Percentiles rank a stretch among this genome's conserved stretches.
phyloP scores from a whole-genome alignment of 2,329 filamentous ascomycete genomes.

The Claviceps fusiformis region DNA sequence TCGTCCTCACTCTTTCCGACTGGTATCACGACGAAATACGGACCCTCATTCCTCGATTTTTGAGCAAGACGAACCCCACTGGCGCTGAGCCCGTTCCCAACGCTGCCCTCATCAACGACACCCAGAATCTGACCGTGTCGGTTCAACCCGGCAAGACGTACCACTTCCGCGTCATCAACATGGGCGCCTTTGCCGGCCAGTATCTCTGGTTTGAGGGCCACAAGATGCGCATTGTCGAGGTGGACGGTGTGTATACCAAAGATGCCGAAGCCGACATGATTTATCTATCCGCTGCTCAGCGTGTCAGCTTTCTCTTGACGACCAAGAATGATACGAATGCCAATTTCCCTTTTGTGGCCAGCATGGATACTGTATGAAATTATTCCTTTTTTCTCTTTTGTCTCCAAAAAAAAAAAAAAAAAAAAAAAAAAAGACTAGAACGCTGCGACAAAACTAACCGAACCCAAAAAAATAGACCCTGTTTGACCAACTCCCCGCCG shows the following conservation, averaged over 20 bases:
- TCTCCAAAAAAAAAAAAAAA: too few relatives aligned
- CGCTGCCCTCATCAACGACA: slow-evolving; percentile 58
- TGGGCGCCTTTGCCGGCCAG: slow-evolving; percentile 57
- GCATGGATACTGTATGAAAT: slow-evolving; percentile 49
- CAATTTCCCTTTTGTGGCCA: slow-evolving; percentile 56
- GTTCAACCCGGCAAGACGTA: slow-evolving; percentile 59
- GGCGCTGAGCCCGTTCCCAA: slow-evolving; percentile 55
- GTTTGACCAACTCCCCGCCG: slow-evolving; percentile 54
- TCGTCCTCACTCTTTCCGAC: slow-evolving; percentile 52
- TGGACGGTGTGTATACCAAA: slow-evolving; percentile 59
- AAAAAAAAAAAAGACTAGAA: not conserved
- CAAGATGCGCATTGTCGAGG: slow-evolving; percentile 56
- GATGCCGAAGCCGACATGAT: slow-evolving; percentile 45
- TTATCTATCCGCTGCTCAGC: slow-evolving; percentile 55
- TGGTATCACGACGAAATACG: slow-evolving; percentile 53
- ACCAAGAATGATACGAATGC: slow-evolving; percentile 45
- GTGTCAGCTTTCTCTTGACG: slow-evolving; percentile 48
- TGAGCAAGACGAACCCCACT: slow-evolving; percentile 40
- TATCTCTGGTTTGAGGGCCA: slow-evolving; percentile 55
- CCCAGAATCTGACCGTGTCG: slow-evolving; percentile 41
- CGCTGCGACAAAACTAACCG: not conserved
- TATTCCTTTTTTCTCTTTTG: not conserved
- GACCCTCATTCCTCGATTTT: slow-evolving; percentile 32
- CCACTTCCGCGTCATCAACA: slow-evolving; percentile 57
- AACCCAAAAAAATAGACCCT: slow-evolving; percentile 30